Base-by-base conservation (phyloP, 78 protist genomes). In the Paulinella micropora region DNA sequence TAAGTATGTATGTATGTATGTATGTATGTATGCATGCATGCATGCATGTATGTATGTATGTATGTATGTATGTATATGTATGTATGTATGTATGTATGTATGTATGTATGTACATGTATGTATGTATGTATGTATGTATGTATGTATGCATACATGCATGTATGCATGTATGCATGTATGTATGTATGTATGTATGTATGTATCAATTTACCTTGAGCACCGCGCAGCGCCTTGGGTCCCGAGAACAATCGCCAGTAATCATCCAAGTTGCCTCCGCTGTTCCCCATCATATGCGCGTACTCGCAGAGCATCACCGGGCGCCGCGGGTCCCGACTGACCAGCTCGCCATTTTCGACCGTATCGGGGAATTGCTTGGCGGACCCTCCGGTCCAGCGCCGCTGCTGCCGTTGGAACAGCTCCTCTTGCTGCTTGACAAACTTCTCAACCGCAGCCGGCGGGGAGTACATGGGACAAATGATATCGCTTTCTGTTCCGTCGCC, bases 381-480 rank as follows among this genome's bases (percentile, higher is more conserved):
- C 79, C 2, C 79, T 32, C 79, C 36, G 9, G 79, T 69, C 36
- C 34, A 9, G 4, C 79, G 79, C 2, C 31, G 79, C 79, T 2
- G 79, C 4, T 28, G 23, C 23, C 9, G 31, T 3, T 3, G 36
- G 79, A 0, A 28, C 28, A 28, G 38, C 83, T 84, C 77, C 38
- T 29, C 87, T 0, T 0, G 26, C 23, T 0, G 79, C n/a, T 0
- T 1, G 51, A 0, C 64, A 29, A 88, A 37, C 0, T 1, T 1
- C 73, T 41, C 51, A n/a, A 89, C 87, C 40, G 37, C 77, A 29
- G 29, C 89, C 0, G 85, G 84, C 26, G 83, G 3, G 29, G 88
- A 85, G 39, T 89, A 89, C 91, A 89, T 89, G 36, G 91, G 91
- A 77, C 86, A 83, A 34, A 89, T 34, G 77, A 89, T 85, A 85